Evolutionary conservation across 1,284 basidiomycete genomes (phyloP).

Genomic region (Leccinum subfulvum): DNA sequence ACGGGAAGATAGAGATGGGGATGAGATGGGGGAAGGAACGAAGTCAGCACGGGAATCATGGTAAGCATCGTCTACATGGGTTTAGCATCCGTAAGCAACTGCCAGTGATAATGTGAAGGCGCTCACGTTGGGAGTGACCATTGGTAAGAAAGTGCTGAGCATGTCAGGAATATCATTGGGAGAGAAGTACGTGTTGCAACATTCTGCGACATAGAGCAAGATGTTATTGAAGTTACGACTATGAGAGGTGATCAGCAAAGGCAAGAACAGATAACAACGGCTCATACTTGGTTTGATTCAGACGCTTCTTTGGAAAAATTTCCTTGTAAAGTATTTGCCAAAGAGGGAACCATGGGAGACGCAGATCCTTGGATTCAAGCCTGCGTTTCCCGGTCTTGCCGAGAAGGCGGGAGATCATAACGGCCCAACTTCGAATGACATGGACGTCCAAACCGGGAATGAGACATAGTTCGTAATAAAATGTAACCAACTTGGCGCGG

Average conservation of each 20-base stretch:
- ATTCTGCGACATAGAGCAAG: slow-evolving; percentile 70
- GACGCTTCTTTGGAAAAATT: slow-evolving; percentile 56
- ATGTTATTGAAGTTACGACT: slow-evolving; percentile 35
- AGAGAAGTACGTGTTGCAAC: slow-evolving; percentile 85
- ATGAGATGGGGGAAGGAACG: slow-evolving; percentile 73
- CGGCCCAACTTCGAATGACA: slow-evolving; percentile 56
- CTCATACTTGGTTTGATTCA: slow-evolving; percentile 32
- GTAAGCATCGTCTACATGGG: slow-evolving; percentile 54
- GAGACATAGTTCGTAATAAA: slow-evolving; percentile 89
- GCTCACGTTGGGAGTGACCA: slow-evolving; percentile 27
- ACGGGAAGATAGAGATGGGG: slow-evolving; percentile 69
- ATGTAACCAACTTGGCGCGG: slow-evolving; percentile 73
- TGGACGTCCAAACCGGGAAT: slow-evolving; percentile 66
- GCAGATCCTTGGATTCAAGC: slow-evolving; percentile 55
- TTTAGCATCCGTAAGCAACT: slow-evolving; percentile 1
- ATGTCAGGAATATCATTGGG: slow-evolving; percentile 88
- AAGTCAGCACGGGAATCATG: slow-evolving; percentile 70
- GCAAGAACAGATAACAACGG: slow-evolving; percentile 45
- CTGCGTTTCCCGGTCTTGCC: slow-evolving; percentile 39
- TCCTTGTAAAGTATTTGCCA: slow-evolving; percentile 62
- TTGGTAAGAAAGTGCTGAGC: slow-evolving; percentile 76
- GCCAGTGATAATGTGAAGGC: not conserved
- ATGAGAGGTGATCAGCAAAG: slow-evolving; percentile 11
- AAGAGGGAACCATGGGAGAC: slow-evolving; percentile 61
- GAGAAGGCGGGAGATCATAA: slow-evolving; percentile 53